Conservation (phyloP, 1,284 basidiomycete species). For the Cryptococcus hybrid region DNA sequence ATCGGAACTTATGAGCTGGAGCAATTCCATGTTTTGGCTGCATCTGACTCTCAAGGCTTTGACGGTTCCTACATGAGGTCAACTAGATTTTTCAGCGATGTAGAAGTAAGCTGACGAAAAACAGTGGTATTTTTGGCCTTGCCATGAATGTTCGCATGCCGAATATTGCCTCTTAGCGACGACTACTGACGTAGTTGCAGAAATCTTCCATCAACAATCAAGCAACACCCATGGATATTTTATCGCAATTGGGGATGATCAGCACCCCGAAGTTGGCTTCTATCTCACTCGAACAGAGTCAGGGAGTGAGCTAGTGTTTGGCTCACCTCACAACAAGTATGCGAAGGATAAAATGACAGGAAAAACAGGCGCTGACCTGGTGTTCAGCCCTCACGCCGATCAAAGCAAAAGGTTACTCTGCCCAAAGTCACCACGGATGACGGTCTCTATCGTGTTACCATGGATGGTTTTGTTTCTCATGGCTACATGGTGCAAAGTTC, state of each 20-base stretch:
- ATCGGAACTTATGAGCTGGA: constrained; percentile 7
- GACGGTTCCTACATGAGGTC: constrained; percentile 13
- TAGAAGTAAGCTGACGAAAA: not conserved
- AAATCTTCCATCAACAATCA: constrained; percentile 5
- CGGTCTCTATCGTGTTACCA: constrained; percentile 8
- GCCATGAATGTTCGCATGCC: constrained; percentile 6
- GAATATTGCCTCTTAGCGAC: not conserved
- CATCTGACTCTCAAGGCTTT: constrained; percentile 1
- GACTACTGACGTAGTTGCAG: not conserved
- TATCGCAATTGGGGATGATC: constrained; percentile 5
- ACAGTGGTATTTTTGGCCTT: constrained; percentile 13
- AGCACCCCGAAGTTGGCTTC: constrained; percentile 12
- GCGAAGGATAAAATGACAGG: not conserved
- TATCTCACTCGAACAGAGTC: constrained; percentile 9
- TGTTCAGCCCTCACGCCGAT: constrained; percentile 7
- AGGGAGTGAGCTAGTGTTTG: constrained; percentile 11
- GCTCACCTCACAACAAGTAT: constrained; percentile 4
- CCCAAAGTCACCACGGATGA: not conserved
- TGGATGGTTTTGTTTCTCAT: constrained; percentile 8
- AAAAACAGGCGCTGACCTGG: not conserved
- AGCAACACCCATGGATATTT: constrained; percentile 4
- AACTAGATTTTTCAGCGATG: not conserved
- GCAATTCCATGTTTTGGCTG: constrained; percentile 6
- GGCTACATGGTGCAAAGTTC: not conserved
- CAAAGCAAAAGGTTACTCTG: constrained; percentile 10